These are phyloP conservation scores for Lipomyces starkeyi DNA, from an alignment of 805 yeast species.

Conservation along the genomic window DNA sequence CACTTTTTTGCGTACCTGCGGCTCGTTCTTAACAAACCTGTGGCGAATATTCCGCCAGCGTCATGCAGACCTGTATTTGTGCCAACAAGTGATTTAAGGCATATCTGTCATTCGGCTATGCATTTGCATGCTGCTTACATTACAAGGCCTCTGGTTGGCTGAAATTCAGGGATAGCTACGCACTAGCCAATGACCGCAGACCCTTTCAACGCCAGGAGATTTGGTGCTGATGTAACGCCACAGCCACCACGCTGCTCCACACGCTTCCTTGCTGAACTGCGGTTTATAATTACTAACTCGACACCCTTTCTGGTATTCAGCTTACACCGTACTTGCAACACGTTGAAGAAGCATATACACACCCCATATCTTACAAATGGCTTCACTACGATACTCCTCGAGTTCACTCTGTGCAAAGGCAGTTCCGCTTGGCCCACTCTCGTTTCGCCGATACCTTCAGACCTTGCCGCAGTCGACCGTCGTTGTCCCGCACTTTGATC, in stretches of 20 bases:
- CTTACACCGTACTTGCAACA: neutral
- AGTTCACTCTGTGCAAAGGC: conserved; percentile 1
- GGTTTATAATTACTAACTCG: neutral
- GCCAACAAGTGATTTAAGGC: neutral
- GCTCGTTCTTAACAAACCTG: neutral
- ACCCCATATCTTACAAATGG: neutral
- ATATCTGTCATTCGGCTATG: neutral
- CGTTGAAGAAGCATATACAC: neutral
- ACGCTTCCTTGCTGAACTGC: neutral
- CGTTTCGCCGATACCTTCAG: conserved; percentile 15
- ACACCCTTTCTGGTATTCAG: neutral
- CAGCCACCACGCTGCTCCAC: neutral
- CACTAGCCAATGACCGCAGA: neutral
- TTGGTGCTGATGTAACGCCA: too few species aligned
- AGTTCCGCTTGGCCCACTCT: neutral
- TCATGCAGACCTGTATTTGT: neutral
- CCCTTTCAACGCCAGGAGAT: neutral
- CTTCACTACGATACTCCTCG: neutral
- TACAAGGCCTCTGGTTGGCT: neutral
- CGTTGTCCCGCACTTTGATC: conserved; percentile 20
- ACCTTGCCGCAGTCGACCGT: conserved; percentile 12
- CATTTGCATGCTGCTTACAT: neutral
- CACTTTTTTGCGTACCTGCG: too few species aligned
- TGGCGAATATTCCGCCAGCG: neutral
- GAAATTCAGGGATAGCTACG: neutral